phyloP scores from a whole-genome alignment of 768 basidiomycete species.

The Russula foetens region DNA sequence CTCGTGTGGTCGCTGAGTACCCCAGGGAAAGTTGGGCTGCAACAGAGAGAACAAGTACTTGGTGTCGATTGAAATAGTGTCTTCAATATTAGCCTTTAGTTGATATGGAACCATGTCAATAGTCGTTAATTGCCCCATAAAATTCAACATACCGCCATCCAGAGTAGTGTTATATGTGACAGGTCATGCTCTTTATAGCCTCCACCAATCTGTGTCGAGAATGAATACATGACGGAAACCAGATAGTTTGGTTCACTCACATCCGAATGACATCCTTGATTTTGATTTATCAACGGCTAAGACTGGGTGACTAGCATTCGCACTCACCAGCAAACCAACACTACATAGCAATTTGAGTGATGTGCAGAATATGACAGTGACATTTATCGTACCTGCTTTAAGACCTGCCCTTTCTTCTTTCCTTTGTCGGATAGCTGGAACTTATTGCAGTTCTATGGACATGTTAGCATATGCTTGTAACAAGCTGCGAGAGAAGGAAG shows the following conservation, averaged over 20 bases:
- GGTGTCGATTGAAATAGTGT: constrained; percentile 48
- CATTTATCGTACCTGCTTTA: constrained; percentile 46
- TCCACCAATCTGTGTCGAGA: constrained; percentile 48
- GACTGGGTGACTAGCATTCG: neutral
- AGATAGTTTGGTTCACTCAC: constrained; percentile 24
- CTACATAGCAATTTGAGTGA: constrained; percentile 27
- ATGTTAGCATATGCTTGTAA: neutral
- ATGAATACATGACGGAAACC: constrained; percentile 10
- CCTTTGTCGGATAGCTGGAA: constrained; percentile 52
- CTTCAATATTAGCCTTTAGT: constrained; percentile 45
- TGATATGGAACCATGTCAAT: neutral
- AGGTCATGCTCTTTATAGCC: constrained; percentile 63
- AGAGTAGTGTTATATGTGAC: constrained; percentile 51
- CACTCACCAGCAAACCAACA: constrained; percentile 64
- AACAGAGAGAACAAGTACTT: constrained; percentile 43
- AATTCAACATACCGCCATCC: constrained; percentile 49
- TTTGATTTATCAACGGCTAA: neutral
- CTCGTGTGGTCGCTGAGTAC: constrained; percentile 55
- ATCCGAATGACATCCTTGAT: constrained; percentile 27
- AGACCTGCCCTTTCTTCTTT: constrained; percentile 43
- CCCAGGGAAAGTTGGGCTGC: constrained; percentile 51
- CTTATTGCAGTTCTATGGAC: constrained; percentile 46
- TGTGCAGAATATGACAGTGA: neutral
- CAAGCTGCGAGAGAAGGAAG: neutral
- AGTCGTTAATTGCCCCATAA: neutral